phyloP scores from a whole-genome alignment of 2,329 filamentous ascomycete genomes.

The Alternaria angustiovoidea region DNA sequence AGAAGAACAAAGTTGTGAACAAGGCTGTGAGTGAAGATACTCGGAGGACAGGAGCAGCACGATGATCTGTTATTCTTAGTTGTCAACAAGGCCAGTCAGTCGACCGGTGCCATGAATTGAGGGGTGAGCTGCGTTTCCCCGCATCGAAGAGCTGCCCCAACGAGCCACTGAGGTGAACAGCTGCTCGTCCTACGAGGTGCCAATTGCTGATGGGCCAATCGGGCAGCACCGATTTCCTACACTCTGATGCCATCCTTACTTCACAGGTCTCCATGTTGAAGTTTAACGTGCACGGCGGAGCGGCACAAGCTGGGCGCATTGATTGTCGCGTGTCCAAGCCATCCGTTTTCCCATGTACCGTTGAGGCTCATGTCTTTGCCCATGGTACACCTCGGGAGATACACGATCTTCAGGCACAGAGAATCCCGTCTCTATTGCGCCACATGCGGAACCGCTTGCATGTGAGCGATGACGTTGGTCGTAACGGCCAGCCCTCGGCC shows the following conservation, averaged over 20 bases:
- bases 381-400: neutral
- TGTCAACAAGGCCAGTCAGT: constrained; percentile 22
- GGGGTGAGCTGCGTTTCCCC: constrained; percentile 35
- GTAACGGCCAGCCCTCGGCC: constrained; percentile 5
- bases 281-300: constrained; percentile 8
- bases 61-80: constrained; percentile 12
- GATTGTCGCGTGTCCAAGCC: constrained; percentile 15
- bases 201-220: constrained; percentile 26
- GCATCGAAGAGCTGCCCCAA: constrained; percentile 32
- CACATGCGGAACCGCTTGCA: constrained; percentile 21
- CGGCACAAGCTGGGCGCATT: constrained; percentile 3
- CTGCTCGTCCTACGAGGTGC: constrained; percentile 14
- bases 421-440: constrained; percentile 11
- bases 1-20: constrained; percentile 17
- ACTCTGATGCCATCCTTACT: constrained; percentile 14
- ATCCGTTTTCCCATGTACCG: neutral
- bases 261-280: constrained; percentile 3
- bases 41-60: constrained; percentile 6
- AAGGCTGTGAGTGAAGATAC: constrained; percentile 14
- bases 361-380: neutral
- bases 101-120: constrained; percentile 31
- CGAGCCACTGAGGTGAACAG: constrained; percentile 25
- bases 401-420: constrained; percentile 23
- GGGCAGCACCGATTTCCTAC: constrained; percentile 15
- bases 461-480: constrained; percentile 20